phyloP scores from a whole-genome alignment of 1,284 basidiomycete species.

The Cryptococcus depauperatus region DNA sequence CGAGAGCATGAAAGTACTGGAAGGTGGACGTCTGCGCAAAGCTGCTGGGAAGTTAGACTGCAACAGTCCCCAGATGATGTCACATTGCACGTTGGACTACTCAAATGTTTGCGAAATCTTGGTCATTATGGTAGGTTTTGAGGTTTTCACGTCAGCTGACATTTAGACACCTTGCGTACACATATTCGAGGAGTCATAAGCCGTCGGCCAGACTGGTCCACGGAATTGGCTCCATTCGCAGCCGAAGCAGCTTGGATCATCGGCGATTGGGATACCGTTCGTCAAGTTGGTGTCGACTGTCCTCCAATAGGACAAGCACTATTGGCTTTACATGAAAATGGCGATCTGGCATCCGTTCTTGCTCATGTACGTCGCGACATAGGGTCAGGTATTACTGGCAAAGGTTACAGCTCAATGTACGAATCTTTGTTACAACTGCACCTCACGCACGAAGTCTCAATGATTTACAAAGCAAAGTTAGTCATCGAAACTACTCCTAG shows the following conservation, averaged over 20 bases:
- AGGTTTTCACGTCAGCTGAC: slow-evolving; percentile 6
- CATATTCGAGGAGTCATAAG: slow-evolving; percentile 89
- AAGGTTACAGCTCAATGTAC: slow-evolving; percentile 77
- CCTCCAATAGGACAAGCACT: slow-evolving; percentile 75
- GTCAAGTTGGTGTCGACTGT: slow-evolving; percentile 52
- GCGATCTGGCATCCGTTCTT: slow-evolving; percentile 52
- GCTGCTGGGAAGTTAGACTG: slow-evolving; percentile 97
- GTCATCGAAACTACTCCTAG: slow-evolving; percentile 5
- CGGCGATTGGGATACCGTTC: slow-evolving; percentile 82
- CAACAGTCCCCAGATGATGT: slow-evolving; percentile 85
- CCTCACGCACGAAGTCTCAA: slow-evolving; percentile 76
- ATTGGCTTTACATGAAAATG: slow-evolving; percentile 62
- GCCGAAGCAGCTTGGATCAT: slow-evolving; percentile 94
- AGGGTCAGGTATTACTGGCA: slow-evolving; percentile 72
- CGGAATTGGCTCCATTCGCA: slow-evolving; percentile 70
- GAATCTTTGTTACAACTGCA: slow-evolving; percentile 82
- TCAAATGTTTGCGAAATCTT: slow-evolving; percentile 85
- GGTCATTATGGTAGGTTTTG: slow-evolving; percentile 87
- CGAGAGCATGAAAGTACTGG: slow-evolving; percentile 97
- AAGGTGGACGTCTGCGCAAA: slow-evolving; percentile 95
- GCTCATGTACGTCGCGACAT: slow-evolving; percentile 64
- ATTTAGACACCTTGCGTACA: slow-evolving; percentile 83
- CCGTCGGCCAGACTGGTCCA: slow-evolving; percentile 75
- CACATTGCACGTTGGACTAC: slow-evolving; percentile 77
- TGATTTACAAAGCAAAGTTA: slow-evolving; percentile 54